Evolutionary conservation across 768 basidiomycete species (phyloP).

Genomic region (Russula brevipes): DNA sequence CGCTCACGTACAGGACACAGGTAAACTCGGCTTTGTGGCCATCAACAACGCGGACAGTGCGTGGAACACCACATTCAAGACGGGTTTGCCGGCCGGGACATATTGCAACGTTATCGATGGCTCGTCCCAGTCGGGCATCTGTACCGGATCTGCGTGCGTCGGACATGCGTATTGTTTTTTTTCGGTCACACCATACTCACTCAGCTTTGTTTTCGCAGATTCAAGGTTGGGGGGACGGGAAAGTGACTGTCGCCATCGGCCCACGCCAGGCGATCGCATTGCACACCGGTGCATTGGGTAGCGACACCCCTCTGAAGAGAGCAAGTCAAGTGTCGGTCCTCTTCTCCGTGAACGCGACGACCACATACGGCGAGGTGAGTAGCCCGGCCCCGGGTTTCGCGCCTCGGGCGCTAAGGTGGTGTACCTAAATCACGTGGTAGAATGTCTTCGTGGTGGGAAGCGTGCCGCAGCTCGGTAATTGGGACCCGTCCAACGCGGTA

Average conservation of each 20-base stretch:
- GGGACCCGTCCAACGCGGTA: conserved; percentile 48
- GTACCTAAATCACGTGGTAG: conserved; percentile 29
- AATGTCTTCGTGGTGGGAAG: conserved; percentile 59
- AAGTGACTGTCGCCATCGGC: conserved; percentile 27
- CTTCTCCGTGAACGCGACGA: conserved; percentile 53
- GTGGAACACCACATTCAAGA: conserved; percentile 55
- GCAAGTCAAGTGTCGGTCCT: conserved; percentile 11
- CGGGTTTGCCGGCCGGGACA: conserved; percentile 49
- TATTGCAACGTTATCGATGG: conserved; percentile 67
- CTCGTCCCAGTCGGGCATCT: conserved; percentile 36
- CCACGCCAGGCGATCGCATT: conserved; percentile 29
- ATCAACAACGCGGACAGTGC: conserved; percentile 58
- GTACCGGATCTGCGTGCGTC: conserved; percentile 46
- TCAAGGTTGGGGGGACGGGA: conserved; percentile 16
- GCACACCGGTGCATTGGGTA: conserved; percentile 24
- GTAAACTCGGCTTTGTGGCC: conserved; percentile 53
- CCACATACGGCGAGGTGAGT: conserved; percentile 51
- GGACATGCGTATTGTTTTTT: no score
- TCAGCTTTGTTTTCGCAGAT: conserved; percentile 22
- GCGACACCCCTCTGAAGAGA: neutral
- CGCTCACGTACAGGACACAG: conserved; percentile 33
- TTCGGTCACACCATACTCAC: no score
- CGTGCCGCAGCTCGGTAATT: conserved; percentile 48
- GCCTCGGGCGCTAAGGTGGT: neutral
- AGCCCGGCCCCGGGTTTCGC: neutral